A percentile compares a stretch with the other conserved stretches of the same genome.
phyloP scores from a whole-genome alignment of 2,329 filamentous ascomycete species.

The Didymella lethalis region DNA sequence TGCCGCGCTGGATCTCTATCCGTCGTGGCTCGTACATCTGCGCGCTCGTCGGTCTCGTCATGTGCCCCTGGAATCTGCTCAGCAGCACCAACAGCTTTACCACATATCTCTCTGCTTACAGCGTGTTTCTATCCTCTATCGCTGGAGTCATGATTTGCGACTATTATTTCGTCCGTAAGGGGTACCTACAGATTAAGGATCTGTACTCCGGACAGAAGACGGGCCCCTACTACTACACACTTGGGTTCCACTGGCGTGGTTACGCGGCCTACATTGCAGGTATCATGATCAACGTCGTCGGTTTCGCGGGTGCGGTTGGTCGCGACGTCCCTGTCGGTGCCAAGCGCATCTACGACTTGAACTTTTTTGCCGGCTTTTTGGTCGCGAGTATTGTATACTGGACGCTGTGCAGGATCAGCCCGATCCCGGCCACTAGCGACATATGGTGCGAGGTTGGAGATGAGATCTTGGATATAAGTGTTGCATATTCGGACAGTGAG shows the following conservation, averaged over 20 bases:
- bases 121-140: constrained; percentile 91
- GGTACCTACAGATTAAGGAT: constrained; percentile 79
- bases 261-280: constrained; percentile 84
- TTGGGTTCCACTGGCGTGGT: constrained; percentile 81
- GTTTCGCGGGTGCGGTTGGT: constrained; percentile 85
- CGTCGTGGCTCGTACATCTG: constrained; percentile 88
- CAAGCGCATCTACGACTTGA: constrained; percentile 86
- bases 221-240: constrained; percentile 76
- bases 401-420: constrained; percentile 71
- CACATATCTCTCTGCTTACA: constrained; percentile 90
- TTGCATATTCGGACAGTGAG: constrained; percentile 39
- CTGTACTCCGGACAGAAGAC: constrained; percentile 75
- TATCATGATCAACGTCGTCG: constrained; percentile 89
- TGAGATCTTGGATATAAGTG: constrained; percentile 38
- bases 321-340: constrained; percentile 76
- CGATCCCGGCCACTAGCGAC: constrained; percentile 76
- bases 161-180: constrained; percentile 85
- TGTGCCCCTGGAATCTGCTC: constrained; percentile 87
- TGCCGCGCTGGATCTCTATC: constrained; percentile 83
- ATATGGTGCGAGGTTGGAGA: constrained; percentile 79
- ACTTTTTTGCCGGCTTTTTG: constrained; percentile 87
- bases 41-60: constrained; percentile 78
- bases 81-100: constrained; percentile 82
- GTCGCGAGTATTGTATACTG: constrained; percentile 74
- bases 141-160: constrained; percentile 90